phyloP scores from a whole-genome alignment of 1,139 yeast genomes.

The Sugiyamaella xylanicola region DNA sequence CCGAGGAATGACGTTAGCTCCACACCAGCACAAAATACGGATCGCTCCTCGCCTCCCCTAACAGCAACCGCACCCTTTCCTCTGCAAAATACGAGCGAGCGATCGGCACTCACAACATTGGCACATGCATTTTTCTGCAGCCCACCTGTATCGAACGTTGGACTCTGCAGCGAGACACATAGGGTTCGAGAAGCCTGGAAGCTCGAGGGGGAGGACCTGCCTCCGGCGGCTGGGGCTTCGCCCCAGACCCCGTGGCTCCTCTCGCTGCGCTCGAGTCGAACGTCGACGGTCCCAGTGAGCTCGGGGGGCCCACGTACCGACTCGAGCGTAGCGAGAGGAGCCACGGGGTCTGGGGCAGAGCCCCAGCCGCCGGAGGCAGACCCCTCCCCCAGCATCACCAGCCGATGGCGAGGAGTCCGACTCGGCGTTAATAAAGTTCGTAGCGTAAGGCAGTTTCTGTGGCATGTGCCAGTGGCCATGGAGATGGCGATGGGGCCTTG shows the following conservation, averaged over 20 bases:
- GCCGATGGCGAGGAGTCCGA: background rate
- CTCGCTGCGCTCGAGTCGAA: background rate
- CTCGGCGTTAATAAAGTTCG: too few relatives aligned
- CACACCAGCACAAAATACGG: background rate
- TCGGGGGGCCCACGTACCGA: background rate
- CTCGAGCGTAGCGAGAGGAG: background rate
- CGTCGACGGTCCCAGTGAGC: background rate
- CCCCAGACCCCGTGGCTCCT: slow-evolving; percentile 2
- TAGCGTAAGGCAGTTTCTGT: too few relatives aligned
- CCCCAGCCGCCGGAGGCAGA: slow-evolving; percentile 3
- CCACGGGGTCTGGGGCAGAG: slow-evolving; percentile 4
- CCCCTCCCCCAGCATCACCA: background rate
- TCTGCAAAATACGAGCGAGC: background rate
- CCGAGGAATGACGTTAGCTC: too few relatives aligned
- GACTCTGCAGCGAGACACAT: background rate
- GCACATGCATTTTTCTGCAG: background rate
- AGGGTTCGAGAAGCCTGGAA: background rate
- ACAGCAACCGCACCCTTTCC: background rate
- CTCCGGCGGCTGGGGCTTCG: slow-evolving; percentile 1
- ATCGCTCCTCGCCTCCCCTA: background rate
- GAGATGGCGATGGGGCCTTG: too few relatives aligned
- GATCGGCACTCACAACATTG: background rate
- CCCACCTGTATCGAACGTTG: background rate
- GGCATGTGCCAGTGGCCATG: too few relatives aligned
- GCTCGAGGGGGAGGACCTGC: background rate